Conservation (phyloP, 2,329 filamentous ascomycete genomes). For the Harringtonia lauricola region DNA sequence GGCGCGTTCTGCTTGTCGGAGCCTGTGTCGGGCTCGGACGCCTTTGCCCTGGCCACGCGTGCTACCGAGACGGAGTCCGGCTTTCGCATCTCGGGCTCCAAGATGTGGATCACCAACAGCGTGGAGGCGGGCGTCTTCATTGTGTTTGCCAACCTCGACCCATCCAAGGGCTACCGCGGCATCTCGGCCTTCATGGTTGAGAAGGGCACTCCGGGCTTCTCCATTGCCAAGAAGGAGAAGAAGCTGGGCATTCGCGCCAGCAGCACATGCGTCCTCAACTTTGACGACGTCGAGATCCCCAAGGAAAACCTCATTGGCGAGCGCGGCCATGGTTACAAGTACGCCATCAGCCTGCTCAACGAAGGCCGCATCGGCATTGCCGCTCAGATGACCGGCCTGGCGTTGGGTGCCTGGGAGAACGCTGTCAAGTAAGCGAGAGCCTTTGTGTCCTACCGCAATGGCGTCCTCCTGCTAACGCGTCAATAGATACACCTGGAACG, state of each 20-base stretch:
- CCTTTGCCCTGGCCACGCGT: conserved; percentile 88
- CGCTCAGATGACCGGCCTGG: conserved; percentile 96
- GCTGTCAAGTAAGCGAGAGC: conserved; percentile 53
- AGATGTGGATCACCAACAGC: conserved; percentile 99
- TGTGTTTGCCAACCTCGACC: conserved; percentile 93
- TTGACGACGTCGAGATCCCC: conserved; percentile 89
- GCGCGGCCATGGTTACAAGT: conserved; percentile 92
- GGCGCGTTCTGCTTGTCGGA: conserved; percentile 90
- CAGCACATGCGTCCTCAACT: conserved; percentile 94
- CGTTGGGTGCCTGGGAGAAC: conserved; percentile 90
- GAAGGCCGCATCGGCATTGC: conserved; percentile 97
- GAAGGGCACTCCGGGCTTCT: conserved; percentile 80
- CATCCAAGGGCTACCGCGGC: conserved; percentile 86
- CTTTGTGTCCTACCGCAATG: no score
- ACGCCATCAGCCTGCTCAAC: conserved; percentile 87
- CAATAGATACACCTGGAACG: conserved; percentile 71
- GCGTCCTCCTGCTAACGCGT: no score
- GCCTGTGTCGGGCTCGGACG: conserved; percentile 86
- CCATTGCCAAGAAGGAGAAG: conserved; percentile 99
- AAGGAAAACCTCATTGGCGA: conserved; percentile 80
- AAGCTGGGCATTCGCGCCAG: conserved; percentile 94
- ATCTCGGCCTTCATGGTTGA: conserved; percentile 95
- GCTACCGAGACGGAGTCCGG: conserved; percentile 73
- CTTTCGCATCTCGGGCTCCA: conserved; percentile 79
- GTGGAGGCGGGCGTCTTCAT: conserved; percentile 93